Evolutionary conservation across 2,329 filamentous ascomycete genomes (phyloP), one percentile per base, ranked within the genome.

Genomic region (Epichloe elymi): DNA sequence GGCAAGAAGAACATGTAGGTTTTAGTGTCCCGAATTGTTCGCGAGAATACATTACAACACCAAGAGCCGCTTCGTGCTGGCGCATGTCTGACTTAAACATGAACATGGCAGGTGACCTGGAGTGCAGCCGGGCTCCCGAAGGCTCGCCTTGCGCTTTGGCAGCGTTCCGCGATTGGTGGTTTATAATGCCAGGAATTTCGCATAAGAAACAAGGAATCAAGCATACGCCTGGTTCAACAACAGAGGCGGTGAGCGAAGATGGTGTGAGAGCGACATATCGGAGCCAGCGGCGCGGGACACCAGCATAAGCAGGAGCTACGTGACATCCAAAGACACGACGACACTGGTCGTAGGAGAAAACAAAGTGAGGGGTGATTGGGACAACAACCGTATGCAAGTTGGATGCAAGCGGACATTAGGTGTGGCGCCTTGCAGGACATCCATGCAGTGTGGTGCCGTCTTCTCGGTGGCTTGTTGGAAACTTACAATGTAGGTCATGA

Each of bases 401-500:
- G 37, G 40, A 37, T 49, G 46, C 46, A 46, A 36, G 43, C 38
- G 43, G n/a, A 19, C 39, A 19, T 40, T 17, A 48, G 42, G 55
- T 50, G 54, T 53, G 49, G 54, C 51, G 53, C 51, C 51, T 52
- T 49, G 50, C 45, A 47, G 37, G 39, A 51, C 52, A 55, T 48
- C 54, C 56, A 57, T 56, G 57, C 57, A 54, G 58, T 55, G 50
- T 49, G 48, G 46, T 42, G 48, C 41, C 44, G 12, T 48, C 44
- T n/a, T 46, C 41, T 40, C 30, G 44, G 40, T 37, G 33, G 44
- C 30, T 46, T 26, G 37, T 43, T 40, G 37, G 33, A 37, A 48
- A 68, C 65, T 68, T 62, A 68, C 65, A 63, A 67, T 68, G 59
- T 67, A 67, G 61, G 65, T 66, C 65, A 68, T 68, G 62, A 62